Evolutionary conservation across 192 early-diverging fungal species (phyloP).

Genomic region (Coemansia sp.): DNA sequence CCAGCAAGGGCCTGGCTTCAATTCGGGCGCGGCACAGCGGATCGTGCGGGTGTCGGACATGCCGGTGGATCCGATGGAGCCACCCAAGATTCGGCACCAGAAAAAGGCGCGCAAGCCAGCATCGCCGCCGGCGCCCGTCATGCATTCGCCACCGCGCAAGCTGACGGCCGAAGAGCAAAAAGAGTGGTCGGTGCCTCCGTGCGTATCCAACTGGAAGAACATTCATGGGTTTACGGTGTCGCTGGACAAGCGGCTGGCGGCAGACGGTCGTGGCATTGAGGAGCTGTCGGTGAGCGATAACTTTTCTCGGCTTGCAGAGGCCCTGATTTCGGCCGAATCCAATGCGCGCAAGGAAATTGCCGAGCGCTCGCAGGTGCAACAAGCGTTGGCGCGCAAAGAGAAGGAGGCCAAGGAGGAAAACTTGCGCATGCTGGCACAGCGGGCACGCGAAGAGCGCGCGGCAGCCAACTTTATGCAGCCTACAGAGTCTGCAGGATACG

Average conservation of each 20-base stretch:
- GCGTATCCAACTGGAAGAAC: constrained; percentile 99
- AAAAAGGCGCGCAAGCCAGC: constrained; percentile 82
- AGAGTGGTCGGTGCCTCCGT: constrained; percentile 98
- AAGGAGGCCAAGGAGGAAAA: constrained; percentile 92
- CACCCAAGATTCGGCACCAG: constrained; percentile 87
- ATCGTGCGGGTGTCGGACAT: constrained; percentile 94
- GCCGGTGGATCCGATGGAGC: constrained; percentile 95
- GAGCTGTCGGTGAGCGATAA: constrained; percentile 89
- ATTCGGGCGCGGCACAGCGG: constrained; percentile 75
- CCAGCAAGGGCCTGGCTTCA: constrained; percentile 61
- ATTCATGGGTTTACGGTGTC: constrained; percentile 99
- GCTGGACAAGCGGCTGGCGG: constrained; percentile 95
- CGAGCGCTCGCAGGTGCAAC: constrained; percentile 84
- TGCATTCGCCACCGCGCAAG: constrained; percentile 97
- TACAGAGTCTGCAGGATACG: constrained; percentile 9
- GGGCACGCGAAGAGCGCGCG: constrained; percentile 84
- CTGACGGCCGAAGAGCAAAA: constrained; percentile 93
- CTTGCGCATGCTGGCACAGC: constrained; percentile 83
- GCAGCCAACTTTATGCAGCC: constrained; percentile 13
- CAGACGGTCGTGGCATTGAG: constrained; percentile 93
- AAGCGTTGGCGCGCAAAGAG: constrained; percentile 88
- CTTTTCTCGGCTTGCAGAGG: constrained; percentile 94
- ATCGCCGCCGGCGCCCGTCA: constrained; percentile 93
- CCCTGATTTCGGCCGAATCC: constrained; percentile 85
- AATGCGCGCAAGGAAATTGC: constrained; percentile 93